Conservation (phyloP, 768 basidiomycete species). For the Phaeotremella skinneri region DNA sequence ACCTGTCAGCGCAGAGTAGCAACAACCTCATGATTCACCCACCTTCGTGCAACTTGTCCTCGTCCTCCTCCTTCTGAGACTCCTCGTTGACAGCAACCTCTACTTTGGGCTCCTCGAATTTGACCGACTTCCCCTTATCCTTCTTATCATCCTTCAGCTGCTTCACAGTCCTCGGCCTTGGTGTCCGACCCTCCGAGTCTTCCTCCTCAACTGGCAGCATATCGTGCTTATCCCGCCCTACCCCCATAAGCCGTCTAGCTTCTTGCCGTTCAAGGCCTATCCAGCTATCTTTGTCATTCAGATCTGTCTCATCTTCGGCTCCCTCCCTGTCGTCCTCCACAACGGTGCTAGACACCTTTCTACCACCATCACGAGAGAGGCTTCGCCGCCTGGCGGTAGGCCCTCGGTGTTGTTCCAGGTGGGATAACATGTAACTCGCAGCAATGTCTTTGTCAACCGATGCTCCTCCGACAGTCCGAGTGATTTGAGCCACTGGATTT, state of each 20-base stretch:
- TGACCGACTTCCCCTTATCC: conserved; percentile 32
- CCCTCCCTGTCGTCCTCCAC: conserved; percentile 2
- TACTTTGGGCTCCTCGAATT: conserved; percentile 42
- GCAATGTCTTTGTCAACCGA: neutral
- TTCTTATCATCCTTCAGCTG: conserved; percentile 18
- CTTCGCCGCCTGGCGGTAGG: neutral
- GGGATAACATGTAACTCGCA: conserved; percentile 4
- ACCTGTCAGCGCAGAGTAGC: neutral
- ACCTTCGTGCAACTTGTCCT: conserved; percentile 27
- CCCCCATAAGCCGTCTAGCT: conserved; percentile 18
- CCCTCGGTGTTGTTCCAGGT: conserved; percentile 2
- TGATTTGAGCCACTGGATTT: neutral
- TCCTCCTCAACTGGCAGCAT: conserved; percentile 26
- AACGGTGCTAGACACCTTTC: neutral
- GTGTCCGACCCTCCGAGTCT: conserved; percentile 26
- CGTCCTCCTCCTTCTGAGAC: conserved; percentile 8
- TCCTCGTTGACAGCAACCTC: conserved; percentile 6
- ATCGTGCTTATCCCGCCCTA: neutral
- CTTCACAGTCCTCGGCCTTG: conserved; percentile 26
- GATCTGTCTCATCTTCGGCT: conserved; percentile 12
- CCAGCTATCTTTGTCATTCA: conserved; percentile 42
- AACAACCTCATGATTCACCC: conserved; percentile 1
- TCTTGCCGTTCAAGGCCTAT: conserved; percentile 24
- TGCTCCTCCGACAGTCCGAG: neutral
- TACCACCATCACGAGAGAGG: neutral